These are phyloP conservation scores for Carex myosuroides DNA, from an alignment of 176 grass and related monocot species.

Conservation along the genomic window DNA sequence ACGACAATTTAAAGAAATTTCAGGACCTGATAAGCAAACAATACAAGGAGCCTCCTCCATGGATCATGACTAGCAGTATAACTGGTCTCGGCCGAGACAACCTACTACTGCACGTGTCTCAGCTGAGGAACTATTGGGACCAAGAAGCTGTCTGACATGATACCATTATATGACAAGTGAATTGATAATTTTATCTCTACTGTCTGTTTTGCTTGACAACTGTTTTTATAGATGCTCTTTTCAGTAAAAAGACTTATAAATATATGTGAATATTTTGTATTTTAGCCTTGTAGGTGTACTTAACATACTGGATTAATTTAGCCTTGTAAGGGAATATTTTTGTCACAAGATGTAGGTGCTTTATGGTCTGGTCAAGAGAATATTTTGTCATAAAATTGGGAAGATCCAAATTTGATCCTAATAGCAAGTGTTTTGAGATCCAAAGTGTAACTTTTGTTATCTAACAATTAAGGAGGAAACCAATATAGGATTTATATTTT, in stretches of 20 bases:
- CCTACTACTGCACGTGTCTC: constrained; percentile 71
- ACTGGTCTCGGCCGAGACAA: constrained; percentile 65
- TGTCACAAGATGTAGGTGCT: background rate
- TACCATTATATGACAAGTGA: background rate
- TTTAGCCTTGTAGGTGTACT: background rate
- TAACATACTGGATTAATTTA: background rate
- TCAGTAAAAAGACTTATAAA: background rate
- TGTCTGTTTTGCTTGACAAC: background rate
- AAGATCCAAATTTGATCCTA: background rate
- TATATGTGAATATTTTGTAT: background rate
- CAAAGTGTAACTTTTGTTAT: background rate
- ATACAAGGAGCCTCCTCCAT: constrained; percentile 70
- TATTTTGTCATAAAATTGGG: background rate
- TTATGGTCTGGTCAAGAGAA: background rate
- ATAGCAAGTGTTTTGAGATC: too few species aligned
- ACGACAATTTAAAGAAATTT: constrained; percentile 82
- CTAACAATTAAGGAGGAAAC: background rate
- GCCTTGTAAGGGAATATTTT: background rate
- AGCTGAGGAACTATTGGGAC: constrained; percentile 88
- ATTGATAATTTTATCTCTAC: background rate
- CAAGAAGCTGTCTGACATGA: constrained; percentile 38
- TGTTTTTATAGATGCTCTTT: background rate
- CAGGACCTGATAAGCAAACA: constrained; percentile 60
- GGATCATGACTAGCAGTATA: constrained; percentile 89
- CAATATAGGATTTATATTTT: background rate